These are phyloP conservation scores for Chamaenerion angustifolium DNA, from an alignment of 345 rosid species.

Conservation along the genomic window DNA sequence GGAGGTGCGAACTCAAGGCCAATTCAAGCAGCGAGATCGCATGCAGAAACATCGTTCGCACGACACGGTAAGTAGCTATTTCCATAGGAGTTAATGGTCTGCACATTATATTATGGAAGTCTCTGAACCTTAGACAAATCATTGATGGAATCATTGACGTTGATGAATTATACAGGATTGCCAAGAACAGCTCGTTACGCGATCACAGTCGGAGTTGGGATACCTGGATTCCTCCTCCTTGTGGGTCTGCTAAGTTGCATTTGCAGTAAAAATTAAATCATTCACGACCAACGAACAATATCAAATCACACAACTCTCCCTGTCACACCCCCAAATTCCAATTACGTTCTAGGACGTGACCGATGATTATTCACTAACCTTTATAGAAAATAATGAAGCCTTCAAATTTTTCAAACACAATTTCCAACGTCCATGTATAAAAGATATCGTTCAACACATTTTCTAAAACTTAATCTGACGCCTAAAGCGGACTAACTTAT, in stretches of 20 bases:
- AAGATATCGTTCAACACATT: no score
- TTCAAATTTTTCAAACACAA: no score
- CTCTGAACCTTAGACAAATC: not conserved
- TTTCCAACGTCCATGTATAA: no score
- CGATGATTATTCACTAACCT: no score
- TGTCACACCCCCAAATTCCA: no score
- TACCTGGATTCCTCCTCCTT: conserved; percentile 29
- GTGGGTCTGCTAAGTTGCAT: conserved; percentile 25
- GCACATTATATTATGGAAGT: not conserved
- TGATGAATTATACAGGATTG: conserved; percentile 15
- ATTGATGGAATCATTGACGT: not conserved
- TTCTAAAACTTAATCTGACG: no score
- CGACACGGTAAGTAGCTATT: conserved; percentile 25
- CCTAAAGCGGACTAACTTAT: no score
- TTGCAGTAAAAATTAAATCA: conserved; percentile 20
- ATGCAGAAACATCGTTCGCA: conserved; percentile 26
- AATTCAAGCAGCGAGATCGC: conserved; percentile 25
- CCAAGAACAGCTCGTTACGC: conserved; percentile 33
- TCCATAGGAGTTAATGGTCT: not conserved
- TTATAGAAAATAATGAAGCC: no score
- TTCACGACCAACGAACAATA: not conserved
- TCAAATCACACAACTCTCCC: no score
- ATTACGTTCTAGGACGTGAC: no score
- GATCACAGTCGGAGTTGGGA: conserved; percentile 36
- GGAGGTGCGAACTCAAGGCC: conserved; percentile 41